Conservation (phyloP, 1,139 yeast species). For the Chernovozyma sophiae-reginae region DNA sequence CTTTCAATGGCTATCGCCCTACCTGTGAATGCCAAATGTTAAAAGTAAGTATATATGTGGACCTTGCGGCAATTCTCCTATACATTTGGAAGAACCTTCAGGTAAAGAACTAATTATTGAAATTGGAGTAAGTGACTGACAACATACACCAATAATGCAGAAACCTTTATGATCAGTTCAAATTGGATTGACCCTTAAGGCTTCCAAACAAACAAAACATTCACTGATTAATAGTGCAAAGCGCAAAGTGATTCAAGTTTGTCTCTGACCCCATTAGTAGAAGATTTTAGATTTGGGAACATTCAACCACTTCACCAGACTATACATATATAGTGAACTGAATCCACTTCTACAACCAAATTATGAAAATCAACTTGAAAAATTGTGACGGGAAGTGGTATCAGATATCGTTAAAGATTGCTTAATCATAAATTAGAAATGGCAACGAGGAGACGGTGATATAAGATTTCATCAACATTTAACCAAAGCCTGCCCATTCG, state of each 20-base stretch:
- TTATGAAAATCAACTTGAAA: neutral
- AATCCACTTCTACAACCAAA: neutral
- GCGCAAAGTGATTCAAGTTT: too few relatives aligned
- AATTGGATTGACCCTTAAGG: constrained; percentile 61
- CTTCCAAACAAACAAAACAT: too few relatives aligned
- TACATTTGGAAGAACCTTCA: constrained; percentile 11
- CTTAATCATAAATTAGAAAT: neutral
- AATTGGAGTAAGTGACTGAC: constrained; percentile 45
- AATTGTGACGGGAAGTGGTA: neutral
- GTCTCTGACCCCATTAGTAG: too few relatives aligned
- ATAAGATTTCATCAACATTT: too few relatives aligned
- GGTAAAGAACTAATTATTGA: constrained; percentile 11
- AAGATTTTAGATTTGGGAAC: too few relatives aligned
- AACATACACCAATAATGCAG: constrained; percentile 19
- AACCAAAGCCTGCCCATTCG: constrained; percentile 85
- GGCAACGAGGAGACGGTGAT: neutral
- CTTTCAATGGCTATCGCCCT: constrained; percentile 18
- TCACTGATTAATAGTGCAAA: too few relatives aligned
- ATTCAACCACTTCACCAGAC: too few relatives aligned
- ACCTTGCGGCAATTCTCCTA: constrained; percentile 17
- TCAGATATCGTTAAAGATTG: neutral
- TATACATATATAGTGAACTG: too few relatives aligned
- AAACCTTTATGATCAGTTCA: constrained; percentile 34
- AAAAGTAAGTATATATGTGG: constrained; percentile 16
- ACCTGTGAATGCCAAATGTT: constrained; percentile 23